A percentile compares a stretch with the other conserved stretches of the same genome.
phyloP scores from a whole-genome alignment of 1,284 basidiomycete genomes.

The Apiotrichum akiyoshidainum region DNA sequence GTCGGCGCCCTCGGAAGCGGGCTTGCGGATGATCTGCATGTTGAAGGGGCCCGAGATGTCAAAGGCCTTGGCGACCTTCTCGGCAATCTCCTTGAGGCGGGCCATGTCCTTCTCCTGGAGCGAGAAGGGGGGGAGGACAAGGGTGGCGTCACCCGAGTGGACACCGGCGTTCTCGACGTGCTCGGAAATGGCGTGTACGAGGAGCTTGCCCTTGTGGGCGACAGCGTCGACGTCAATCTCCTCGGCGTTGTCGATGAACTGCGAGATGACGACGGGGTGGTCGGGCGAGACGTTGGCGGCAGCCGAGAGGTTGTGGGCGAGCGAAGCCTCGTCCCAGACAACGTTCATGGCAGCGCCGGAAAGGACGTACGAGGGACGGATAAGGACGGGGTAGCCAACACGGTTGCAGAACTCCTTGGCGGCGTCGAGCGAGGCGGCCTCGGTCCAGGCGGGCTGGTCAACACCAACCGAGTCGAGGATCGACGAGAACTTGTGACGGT shows the following conservation, averaged over 20 bases:
- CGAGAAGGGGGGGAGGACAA: slow-evolving; percentile 95
- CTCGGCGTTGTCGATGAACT: slow-evolving; percentile 97
- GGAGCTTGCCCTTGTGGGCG: slow-evolving; percentile 87
- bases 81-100: slow-evolving; percentile 83
- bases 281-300: slow-evolving; percentile 94
- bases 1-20: slow-evolving; percentile 57
- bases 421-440: slow-evolving; percentile 81
- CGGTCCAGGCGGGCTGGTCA: slow-evolving; percentile 95
- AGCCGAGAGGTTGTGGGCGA: slow-evolving; percentile 89
- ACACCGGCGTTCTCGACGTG: slow-evolving; percentile 99
- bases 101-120: slow-evolving; percentile 71
- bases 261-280: slow-evolving; percentile 96
- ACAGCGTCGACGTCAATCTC: slow-evolving; percentile 99
- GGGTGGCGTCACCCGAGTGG: slow-evolving; percentile 96
- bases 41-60: slow-evolving; percentile 98
- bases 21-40: slow-evolving; percentile 97
- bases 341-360: slow-evolving; percentile 99
- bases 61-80: slow-evolving; percentile 92
- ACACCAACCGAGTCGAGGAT: slow-evolving; percentile 92
- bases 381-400: slow-evolving; percentile 90
- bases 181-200: slow-evolving; percentile 94
- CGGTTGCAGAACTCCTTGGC: slow-evolving; percentile 87
- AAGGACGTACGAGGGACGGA: slow-evolving; percentile 94
- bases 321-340: slow-evolving; percentile 82
- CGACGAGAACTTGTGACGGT: slow-evolving; percentile 98